phyloP scores from a whole-genome alignment of 1,284 basidiomycete species.

The Athelia psychrophila region DNA sequence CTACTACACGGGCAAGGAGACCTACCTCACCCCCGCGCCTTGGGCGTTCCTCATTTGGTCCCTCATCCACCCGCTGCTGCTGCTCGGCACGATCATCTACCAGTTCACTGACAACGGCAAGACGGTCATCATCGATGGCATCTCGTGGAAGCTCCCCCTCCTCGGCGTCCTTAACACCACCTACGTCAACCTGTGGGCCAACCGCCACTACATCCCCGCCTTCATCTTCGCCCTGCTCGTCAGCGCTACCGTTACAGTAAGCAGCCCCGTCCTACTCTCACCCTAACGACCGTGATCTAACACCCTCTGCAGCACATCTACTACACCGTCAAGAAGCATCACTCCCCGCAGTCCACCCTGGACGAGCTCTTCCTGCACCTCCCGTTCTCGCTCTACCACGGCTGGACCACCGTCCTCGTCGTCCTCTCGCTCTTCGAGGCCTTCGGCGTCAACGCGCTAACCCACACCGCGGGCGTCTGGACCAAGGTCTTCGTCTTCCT shows the following conservation, averaged over 20 bases:
- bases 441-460: conserved; percentile 77
- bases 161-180: conserved; percentile 82
- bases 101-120: conserved; percentile 87
- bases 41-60: conserved; percentile 89
- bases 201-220: conserved; percentile 71
- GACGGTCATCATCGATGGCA: conserved; percentile 76
- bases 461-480: conserved; percentile 75
- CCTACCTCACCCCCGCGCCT: conserved; percentile 87
- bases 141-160: conserved; percentile 88
- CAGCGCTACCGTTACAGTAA: conserved; percentile 72
- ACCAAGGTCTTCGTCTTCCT: conserved; percentile 95
- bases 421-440: conserved; percentile 89
- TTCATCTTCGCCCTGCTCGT: conserved; percentile 88
- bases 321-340: conserved; percentile 86
- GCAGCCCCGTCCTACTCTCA: conserved; percentile 20
- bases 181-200: conserved; percentile 82
- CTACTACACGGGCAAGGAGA: conserved; percentile 72
- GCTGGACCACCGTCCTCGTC: conserved; percentile 92
- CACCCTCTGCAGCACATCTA: conserved; percentile 70
- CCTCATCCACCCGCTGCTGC: conserved; percentile 81
- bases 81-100: conserved; percentile 87
- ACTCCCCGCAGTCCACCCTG: conserved; percentile 57
- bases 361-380: conserved; percentile 84
- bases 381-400: conserved; percentile 92
- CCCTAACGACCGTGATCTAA: no score